Conservation (phyloP, 2,329 filamentous ascomycete genomes). For the Exophiala sp. region DNA sequence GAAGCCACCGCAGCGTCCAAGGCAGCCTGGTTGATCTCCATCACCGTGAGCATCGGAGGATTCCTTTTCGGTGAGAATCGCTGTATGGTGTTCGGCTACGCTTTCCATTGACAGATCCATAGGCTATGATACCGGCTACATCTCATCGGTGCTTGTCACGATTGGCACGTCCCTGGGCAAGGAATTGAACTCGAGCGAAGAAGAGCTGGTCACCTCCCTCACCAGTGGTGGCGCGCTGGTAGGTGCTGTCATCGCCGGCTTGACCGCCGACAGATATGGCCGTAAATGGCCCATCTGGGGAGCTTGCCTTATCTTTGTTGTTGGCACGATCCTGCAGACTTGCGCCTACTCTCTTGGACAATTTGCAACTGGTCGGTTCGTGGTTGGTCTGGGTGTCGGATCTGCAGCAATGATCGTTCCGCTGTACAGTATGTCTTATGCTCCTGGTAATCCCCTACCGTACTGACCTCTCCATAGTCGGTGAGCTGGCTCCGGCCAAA, state of each 20-base stretch:
- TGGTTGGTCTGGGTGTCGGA: constrained; percentile 47
- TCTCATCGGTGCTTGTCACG: constrained; percentile 57
- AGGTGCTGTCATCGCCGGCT: constrained; percentile 51
- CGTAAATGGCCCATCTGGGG: constrained; percentile 46
- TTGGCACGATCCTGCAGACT: constrained; percentile 43
- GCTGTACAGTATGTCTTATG: constrained; percentile 14
- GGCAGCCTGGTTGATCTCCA: constrained; percentile 55
- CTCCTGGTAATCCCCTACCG: no score
- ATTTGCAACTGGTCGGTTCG: constrained; percentile 44
- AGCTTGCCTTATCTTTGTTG: constrained; percentile 43
- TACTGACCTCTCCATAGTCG: constrained; percentile 2
- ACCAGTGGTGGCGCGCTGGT: constrained; percentile 57
- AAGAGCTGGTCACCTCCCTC: constrained; percentile 55
- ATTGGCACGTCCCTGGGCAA: constrained; percentile 52
- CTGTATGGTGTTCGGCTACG: no score
- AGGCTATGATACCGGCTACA: constrained; percentile 59
- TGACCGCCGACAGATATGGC: constrained; percentile 50
- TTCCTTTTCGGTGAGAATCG: constrained; percentile 50
- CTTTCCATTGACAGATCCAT: neutral
- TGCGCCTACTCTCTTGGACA: constrained; percentile 37
- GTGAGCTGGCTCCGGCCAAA: constrained; percentile 16
- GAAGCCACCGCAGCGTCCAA: constrained; percentile 39
- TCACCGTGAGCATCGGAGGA: constrained; percentile 57
- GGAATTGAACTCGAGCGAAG: constrained; percentile 50
- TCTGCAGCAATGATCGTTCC: constrained; percentile 71